A percentile compares a stretch with the other conserved stretches of the same genome.
phyloP scores from a whole-genome alignment of 2,329 filamentous ascomycete species.

The Tympanopsis confertula region DNA sequence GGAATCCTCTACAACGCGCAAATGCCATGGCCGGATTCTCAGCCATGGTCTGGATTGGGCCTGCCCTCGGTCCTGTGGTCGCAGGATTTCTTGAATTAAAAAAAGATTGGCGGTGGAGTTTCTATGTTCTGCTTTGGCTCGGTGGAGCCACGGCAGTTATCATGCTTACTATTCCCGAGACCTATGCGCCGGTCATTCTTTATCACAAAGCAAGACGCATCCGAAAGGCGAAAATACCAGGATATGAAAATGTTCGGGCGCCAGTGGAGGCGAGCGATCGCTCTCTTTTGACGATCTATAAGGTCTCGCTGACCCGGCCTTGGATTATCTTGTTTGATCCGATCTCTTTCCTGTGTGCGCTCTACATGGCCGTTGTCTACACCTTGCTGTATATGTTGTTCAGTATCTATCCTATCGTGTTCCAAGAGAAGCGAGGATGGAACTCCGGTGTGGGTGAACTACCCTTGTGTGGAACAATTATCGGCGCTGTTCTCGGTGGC shows the following conservation, averaged over 20 bases:
- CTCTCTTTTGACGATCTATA: slow-evolving; percentile 30
- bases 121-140: slow-evolving; percentile 33
- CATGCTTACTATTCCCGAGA: slow-evolving; percentile 49
- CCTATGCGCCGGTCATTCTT: slow-evolving; percentile 36
- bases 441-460: slow-evolving; percentile 38
- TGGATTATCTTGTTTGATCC: slow-evolving; percentile 41
- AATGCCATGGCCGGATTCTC: slow-evolving; percentile 42
- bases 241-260: slow-evolving; percentile 38
- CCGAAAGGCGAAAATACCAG: slow-evolving; percentile 30
- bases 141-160: slow-evolving; percentile 23
- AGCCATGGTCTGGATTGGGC: slow-evolving; percentile 39
- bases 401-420: slow-evolving; percentile 42
- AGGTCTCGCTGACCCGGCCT: slow-evolving; percentile 36
- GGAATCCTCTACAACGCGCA: slow-evolving; percentile 35
- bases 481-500: slow-evolving; percentile 33
- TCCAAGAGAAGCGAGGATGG: slow-evolving; percentile 38
- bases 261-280: slow-evolving; percentile 32
- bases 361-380: slow-evolving; percentile 41
- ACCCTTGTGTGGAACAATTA: slow-evolving; percentile 34
- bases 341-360: slow-evolving; percentile 36
- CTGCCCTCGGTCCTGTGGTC: slow-evolving; percentile 39
- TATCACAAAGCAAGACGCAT: slow-evolving; percentile 40
- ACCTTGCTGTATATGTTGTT: slow-evolving; percentile 45
- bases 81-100: slow-evolving; percentile 44
- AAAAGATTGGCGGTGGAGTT: slow-evolving; percentile 40